Percentiles rank a stretch among this genome's conserved stretches.
Evolutionary conservation across 306 rosid species (phyloP).

Genomic region (Abrus precatorius): DNA sequence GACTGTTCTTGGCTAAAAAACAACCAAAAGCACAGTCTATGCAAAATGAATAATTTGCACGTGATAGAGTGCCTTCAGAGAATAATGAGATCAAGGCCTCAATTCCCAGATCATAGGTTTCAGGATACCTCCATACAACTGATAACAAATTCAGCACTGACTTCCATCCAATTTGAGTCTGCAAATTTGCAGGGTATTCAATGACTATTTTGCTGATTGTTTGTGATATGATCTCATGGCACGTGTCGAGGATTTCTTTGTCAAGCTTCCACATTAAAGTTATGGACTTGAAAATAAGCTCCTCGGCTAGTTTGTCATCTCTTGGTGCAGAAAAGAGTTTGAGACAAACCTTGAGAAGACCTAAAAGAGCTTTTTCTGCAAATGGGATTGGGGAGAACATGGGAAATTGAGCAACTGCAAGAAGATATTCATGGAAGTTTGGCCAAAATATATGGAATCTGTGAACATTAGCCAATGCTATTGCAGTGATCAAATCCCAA

Average conservation of each 20-base stretch:
- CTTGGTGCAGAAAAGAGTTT: conserved; percentile 62
- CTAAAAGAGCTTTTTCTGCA: conserved; percentile 74
- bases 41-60: conserved; percentile 68
- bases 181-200: conserved; percentile 79
- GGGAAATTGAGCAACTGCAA: conserved; percentile 84
- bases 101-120: conserved; percentile 74
- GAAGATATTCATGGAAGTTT: conserved; percentile 70
- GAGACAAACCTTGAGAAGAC: conserved; percentile 74
- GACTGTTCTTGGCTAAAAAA: conserved; percentile 82
- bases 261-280: conserved; percentile 94
- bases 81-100: conserved; percentile 72
- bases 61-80: conserved; percentile 66
- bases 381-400: conserved; percentile 88
- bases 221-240: conserved; percentile 66
- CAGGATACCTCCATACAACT: conserved; percentile 73
- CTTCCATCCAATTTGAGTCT: conserved; percentile 84
- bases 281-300: conserved; percentile 86
- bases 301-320: conserved; percentile 72
- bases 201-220: conserved; percentile 63
- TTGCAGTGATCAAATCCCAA: conserved; percentile 83
- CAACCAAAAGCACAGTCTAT: conserved; percentile 83
- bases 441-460: conserved; percentile 84
- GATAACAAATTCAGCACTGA: conserved; percentile 76
- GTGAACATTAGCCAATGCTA: conserved; percentile 63
- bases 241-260: conserved; percentile 81